Conservation (phyloP, 2,329 filamentous ascomycete genomes). For the Aspergillus bombycis region DNA sequence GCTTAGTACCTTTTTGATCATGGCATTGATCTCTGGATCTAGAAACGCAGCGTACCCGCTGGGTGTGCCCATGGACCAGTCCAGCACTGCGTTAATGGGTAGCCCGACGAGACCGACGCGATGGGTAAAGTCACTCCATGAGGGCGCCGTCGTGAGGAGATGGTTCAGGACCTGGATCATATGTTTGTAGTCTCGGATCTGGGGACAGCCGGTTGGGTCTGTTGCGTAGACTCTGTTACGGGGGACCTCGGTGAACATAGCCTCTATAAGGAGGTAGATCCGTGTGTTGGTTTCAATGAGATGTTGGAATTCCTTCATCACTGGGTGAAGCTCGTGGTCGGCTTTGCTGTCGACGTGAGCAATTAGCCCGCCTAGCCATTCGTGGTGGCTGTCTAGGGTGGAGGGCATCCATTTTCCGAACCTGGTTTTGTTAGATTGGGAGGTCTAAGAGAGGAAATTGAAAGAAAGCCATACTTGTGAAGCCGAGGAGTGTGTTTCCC, state of each 20-base stretch:
- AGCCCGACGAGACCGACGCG: constrained; percentile 54
- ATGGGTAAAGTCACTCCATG: constrained; percentile 35
- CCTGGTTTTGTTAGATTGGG: constrained; percentile 34
- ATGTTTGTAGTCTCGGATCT: constrained; percentile 68
- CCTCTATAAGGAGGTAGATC: constrained; percentile 67
- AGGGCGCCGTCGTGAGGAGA: constrained; percentile 34
- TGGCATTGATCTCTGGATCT: constrained; percentile 54
- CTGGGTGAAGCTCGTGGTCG: constrained; percentile 58
- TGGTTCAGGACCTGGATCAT: constrained; percentile 70
- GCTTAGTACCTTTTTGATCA: constrained; percentile 55
- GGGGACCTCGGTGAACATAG: constrained; percentile 72
- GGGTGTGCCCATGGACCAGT: constrained; percentile 62
- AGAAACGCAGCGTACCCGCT: constrained; percentile 60
- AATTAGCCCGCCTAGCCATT: constrained; percentile 64
- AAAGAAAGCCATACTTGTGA: not conserved
- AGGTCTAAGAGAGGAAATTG: not conserved
- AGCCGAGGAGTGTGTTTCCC: not conserved
- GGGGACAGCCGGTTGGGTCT: constrained; percentile 64
- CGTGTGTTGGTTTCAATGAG: constrained; percentile 67
- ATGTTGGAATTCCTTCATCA: constrained; percentile 65
- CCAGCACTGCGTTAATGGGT: constrained; percentile 61
- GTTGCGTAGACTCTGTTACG: constrained; percentile 60
- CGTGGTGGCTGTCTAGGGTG: constrained; percentile 63
- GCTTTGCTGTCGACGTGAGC: constrained; percentile 56
- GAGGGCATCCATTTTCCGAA: constrained; percentile 65